Conservation (phyloP, 169 alveolate species). For the Babesia bigemina region DNA sequence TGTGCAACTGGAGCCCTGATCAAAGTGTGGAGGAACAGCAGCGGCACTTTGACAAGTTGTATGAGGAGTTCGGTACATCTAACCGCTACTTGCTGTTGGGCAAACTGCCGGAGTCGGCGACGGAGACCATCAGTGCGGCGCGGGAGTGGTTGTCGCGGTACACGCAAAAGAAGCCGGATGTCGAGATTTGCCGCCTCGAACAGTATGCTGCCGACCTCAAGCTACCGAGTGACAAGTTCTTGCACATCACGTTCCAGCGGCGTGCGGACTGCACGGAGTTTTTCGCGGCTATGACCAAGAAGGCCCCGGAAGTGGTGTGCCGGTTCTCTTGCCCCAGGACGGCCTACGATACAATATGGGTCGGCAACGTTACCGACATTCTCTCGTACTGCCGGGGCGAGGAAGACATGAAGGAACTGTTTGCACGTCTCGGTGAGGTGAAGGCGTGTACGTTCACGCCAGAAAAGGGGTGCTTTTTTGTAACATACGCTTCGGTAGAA, state of each 20-base stretch:
- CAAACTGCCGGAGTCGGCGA: slow-evolving; percentile 22
- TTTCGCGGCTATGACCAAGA: neutral
- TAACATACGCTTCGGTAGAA: slow-evolving; percentile 36
- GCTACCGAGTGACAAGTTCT: neutral
- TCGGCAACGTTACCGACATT: slow-evolving; percentile 59
- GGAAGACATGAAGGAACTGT: slow-evolving; percentile 39
- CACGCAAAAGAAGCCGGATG: slow-evolving; percentile 19
- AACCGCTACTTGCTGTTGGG: slow-evolving; percentile 57
- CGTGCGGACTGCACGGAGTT: slow-evolving; percentile 38
- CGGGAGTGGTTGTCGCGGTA: slow-evolving; percentile 33
- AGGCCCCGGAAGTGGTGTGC: slow-evolving; percentile 16
- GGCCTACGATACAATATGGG: slow-evolving; percentile 57
- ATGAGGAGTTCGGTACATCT: slow-evolving; percentile 36
- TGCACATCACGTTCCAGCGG: slow-evolving; percentile 48
- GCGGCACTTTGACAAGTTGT: slow-evolving; percentile 31
- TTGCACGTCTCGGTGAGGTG: slow-evolving; percentile 41
- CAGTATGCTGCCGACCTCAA: slow-evolving; percentile 8
- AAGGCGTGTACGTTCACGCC: slow-evolving; percentile 19
- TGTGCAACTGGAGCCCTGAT: slow-evolving; percentile 39
- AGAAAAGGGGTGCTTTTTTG: slow-evolving; percentile 54
- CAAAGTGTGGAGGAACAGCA: slow-evolving; percentile 55
- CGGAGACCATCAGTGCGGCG: slow-evolving; percentile 28
- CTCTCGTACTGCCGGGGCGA: slow-evolving; percentile 54
- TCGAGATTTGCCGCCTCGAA: slow-evolving; percentile 16
- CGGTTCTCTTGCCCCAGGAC: slow-evolving; percentile 39